Base-by-base conservation (phyloP, 306 rosid species). In the Dalbergia cochinchinensis region DNA sequence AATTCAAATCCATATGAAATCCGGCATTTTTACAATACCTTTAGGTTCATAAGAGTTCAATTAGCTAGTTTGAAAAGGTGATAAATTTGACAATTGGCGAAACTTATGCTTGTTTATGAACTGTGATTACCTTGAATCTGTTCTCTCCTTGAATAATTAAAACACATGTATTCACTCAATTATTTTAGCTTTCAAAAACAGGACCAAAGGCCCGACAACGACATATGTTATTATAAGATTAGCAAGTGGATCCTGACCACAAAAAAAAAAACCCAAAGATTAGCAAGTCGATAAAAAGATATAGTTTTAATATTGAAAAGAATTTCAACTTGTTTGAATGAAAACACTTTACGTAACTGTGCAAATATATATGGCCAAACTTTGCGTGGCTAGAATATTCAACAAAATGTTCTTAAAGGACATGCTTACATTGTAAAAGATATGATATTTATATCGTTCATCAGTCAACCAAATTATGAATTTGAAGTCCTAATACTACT, bases 321-420 rank as follows among this genome's bases (percentile, higher is more conserved):
- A 47, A 80, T 65, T 72, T 80, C 90, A 84, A 87, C 86, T 84
- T 79, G 86, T 71, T 82, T 82, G 88, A 84, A 84, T 71, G 50
- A 51, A 78, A 18, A 22, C 41, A 82, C 39, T 60, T 81, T 82
- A 78, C 86, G 83, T 54, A 81, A 74, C 67, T 22, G 5, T 60
- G 55, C 80, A 71, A 47, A 74, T 65, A 75, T 39, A 65, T 54
- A 75, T 45, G 42, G 74, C 84, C 86, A 74, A 81, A 44, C 31
- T n/a, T n/a, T 65, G 10, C 19, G 53, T 60, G 22, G 78, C 65
- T 71, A 34, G 67, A 82, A 75, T 39, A 78, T 63, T 75, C 79
- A 72, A 73, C 85, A 65, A 59, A 15, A 60, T 71, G 57, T 57
- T 71, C 20, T 71, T 79, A 71, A 54, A 63, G 42, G 26, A 66